These are phyloP conservation scores for Trematosphaeria pertusa DNA, from an alignment of 2,329 filamentous ascomycete species.

Conservation along the genomic window DNA sequence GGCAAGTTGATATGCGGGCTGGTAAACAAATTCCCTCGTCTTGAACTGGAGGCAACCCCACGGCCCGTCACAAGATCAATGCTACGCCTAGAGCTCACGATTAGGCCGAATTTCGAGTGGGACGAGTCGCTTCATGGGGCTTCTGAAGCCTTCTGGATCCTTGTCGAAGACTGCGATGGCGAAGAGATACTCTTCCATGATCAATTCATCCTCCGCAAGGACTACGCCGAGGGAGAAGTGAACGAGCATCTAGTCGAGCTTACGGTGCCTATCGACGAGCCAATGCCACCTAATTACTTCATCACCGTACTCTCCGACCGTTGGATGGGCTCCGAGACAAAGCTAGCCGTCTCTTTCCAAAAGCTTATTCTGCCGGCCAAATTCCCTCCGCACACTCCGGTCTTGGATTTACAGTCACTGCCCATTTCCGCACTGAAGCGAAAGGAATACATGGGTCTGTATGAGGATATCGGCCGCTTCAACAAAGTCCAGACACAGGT, in stretches of 20 bases:
- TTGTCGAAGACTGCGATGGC: slow-evolving; percentile 96
- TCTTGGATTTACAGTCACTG: slow-evolving; percentile 89
- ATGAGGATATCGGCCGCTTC: slow-evolving; percentile 85
- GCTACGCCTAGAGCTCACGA: slow-evolving; percentile 86
- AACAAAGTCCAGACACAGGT: slow-evolving; percentile 98
- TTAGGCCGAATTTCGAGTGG: slow-evolving; percentile 96
- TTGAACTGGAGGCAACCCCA: slow-evolving; percentile 91
- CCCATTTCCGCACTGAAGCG: slow-evolving; percentile 88
- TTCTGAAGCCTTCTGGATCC: slow-evolving; percentile 94
- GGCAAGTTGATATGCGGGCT: slow-evolving; percentile 85
- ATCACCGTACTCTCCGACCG: slow-evolving; percentile 92
- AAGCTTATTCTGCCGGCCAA: slow-evolving; percentile 94
- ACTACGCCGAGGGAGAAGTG: slow-evolving; percentile 83
- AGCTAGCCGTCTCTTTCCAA: slow-evolving; percentile 90
- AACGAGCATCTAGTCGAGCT: slow-evolving; percentile 97
- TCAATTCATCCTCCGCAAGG: slow-evolving; percentile 87
- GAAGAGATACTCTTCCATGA: slow-evolving; percentile 96
- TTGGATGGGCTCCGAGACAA: slow-evolving; percentile 98
- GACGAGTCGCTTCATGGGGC: slow-evolving; percentile 86
- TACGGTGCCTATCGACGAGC: slow-evolving; percentile 94
- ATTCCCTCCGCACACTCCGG: slow-evolving; percentile 90
- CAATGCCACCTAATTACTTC: slow-evolving; percentile 99
- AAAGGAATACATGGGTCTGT: slow-evolving; percentile 80
- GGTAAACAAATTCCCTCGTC: slow-evolving; percentile 88
- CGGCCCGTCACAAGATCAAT: slow-evolving; percentile 95